Evolutionary conservation across 2,329 filamentous ascomycete genomes (phyloP), one percentile per base, ranked within the genome.

Genomic region (Ascochyta lentis): DNA sequence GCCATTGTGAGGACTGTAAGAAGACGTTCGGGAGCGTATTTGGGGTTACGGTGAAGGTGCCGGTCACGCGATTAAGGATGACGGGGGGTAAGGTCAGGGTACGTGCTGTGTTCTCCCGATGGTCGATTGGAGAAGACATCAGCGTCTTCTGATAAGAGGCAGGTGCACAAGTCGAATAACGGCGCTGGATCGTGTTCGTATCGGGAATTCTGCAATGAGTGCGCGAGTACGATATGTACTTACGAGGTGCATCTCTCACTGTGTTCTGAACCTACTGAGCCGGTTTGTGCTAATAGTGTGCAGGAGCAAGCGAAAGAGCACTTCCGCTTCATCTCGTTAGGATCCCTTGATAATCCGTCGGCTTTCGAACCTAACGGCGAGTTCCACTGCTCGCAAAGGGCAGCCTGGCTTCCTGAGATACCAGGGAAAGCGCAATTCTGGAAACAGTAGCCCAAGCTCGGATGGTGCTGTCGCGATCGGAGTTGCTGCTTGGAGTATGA

Each of bases 341-440:
- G 69, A 1, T 64, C 56, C 4, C 52, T 73, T 5, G 69, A 70
- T 43, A 64, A 70, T 19, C 56, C 64, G 1, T 53, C 62, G 10
- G 59, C 59, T 8, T 56, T 73, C 19, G 65, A 67, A 31, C 69
- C 68, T 7, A 70, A 86, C 68, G 90, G 90, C 7, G 86, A 89
- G 57, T 92, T 94, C 75, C 96, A 87, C 74, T 96, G 90, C 73
- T 88, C 56, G 24, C 49, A 58, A 15, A 39, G 66, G 33, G 59
- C 57, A 26, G 50, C 29, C 7, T 68, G 68, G 67, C 51, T 70
- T 52, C 66, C 65, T 2, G 62, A 66, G 50, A 49, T 69, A 37
- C 61, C 65, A 34, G 58, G 67, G 58, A 61, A 57, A 56, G 35
- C 54, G 16, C 50, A 51, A 16, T 54, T 58, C 27, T 34, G 35